phyloP scores from a whole-genome alignment of 305 asterid species.

The Solanum hybrid region DNA sequence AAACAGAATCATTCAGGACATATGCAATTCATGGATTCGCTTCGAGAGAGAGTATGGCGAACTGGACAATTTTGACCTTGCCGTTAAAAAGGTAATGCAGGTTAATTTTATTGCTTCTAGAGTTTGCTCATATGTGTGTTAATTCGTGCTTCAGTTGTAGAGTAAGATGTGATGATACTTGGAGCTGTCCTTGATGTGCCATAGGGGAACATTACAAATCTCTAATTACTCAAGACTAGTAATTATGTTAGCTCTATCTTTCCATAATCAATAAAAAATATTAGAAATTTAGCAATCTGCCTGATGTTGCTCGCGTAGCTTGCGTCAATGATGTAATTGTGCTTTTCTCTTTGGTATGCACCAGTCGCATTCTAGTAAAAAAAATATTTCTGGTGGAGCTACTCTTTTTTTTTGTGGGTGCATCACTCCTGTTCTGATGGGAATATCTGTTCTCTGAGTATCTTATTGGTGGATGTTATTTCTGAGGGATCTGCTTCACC shows the following conservation, averaged over 20 bases:
- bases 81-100: conserved; percentile 63
- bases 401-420: neutral
- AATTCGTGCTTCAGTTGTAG: neutral
- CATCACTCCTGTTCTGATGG: neutral
- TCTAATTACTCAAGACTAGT: neutral
- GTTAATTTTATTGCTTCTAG: neutral
- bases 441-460: neutral
- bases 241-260: neutral
- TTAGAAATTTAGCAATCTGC: neutral
- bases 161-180: neutral
- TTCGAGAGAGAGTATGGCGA: conserved; percentile 89
- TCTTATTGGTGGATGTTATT: neutral
- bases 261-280: neutral
- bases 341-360: neutral
- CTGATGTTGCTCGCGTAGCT: neutral
- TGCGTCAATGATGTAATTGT: neutral
- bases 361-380: neutral
- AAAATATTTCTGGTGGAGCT: neutral
- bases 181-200: neutral
- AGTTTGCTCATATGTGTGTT: neutral
- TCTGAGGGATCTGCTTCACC: neutral
- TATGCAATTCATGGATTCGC: conserved; percentile 76
- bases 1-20: conserved; percentile 88
- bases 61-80: conserved; percentile 72
- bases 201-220: neutral